Conservation (phyloP, 2,329 filamentous ascomycete species). For the Helminthosporium solani region DNA sequence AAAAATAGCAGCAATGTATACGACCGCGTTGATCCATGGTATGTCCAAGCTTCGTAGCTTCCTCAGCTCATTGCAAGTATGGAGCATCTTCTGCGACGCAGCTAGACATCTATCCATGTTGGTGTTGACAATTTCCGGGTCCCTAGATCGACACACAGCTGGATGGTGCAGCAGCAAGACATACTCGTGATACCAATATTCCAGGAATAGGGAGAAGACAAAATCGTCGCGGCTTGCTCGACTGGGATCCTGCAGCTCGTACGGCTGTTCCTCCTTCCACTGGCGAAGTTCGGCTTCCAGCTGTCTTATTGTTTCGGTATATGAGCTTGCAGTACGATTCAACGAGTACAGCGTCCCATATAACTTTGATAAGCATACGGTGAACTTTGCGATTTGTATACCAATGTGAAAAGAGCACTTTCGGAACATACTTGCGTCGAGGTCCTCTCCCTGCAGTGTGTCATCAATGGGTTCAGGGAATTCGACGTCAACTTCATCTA, state of each 20-base stretch:
- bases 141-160: slow-evolving; percentile 50
- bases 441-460: slow-evolving; percentile 63
- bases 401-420: slow-evolving; percentile 69
- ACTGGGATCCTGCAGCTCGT: slow-evolving; percentile 55
- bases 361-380: slow-evolving; percentile 70
- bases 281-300: slow-evolving; percentile 65
- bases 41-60: slow-evolving; percentile 70
- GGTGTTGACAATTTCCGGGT: slow-evolving; percentile 61
- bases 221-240: slow-evolving; percentile 49
- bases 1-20: slow-evolving; percentile 72
- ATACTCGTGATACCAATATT: slow-evolving; percentile 52
- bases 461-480: slow-evolving; percentile 72
- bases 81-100: slow-evolving; percentile 64
- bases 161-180: slow-evolving; percentile 56
- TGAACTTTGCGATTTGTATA: slow-evolving; percentile 64
- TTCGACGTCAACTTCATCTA: slow-evolving; percentile 77
- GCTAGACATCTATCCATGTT: slow-evolving; percentile 62
- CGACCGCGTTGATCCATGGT: slow-evolving; percentile 73
- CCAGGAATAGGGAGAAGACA: slow-evolving; percentile 52
- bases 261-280: slow-evolving; percentile 66
- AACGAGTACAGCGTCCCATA: slow-evolving; percentile 76
- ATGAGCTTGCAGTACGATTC: slow-evolving; percentile 61
- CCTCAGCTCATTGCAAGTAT: slow-evolving; percentile 59
- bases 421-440: slow-evolving; percentile 40
- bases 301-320: slow-evolving; percentile 62